Evolutionary conservation across 108 stramenopile genomes (phyloP).

Genomic region (Nitzschia sp.): DNA sequence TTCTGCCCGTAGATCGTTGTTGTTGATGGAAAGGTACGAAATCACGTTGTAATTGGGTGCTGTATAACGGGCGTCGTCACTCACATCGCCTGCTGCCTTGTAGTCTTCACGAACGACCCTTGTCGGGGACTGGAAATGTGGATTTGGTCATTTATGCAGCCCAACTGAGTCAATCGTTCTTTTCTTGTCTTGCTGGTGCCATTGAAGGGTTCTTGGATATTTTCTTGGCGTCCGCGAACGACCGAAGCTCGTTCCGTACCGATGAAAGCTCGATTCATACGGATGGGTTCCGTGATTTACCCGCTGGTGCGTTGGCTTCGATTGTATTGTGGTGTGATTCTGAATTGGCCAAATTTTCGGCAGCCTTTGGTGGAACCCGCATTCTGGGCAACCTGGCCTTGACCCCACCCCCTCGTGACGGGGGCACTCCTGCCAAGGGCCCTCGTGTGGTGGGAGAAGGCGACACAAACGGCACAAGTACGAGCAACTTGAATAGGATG

Average conservation of each 20-base stretch:
- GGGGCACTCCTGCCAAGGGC: slow-evolving; percentile 11
- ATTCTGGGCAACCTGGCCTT: slow-evolving; percentile 72
- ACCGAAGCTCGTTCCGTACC: slow-evolving; percentile 31
- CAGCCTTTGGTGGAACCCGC: slow-evolving; percentile 78
- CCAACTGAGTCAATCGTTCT: slow-evolving; percentile 84
- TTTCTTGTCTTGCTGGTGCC: slow-evolving; percentile 70
- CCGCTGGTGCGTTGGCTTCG: slow-evolving; percentile 73
- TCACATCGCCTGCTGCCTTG: neutral
- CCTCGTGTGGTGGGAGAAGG: slow-evolving; percentile 30
- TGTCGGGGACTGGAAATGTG: slow-evolving; percentile 61
- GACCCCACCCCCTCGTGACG: slow-evolving; percentile 58
- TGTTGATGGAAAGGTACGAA: slow-evolving; percentile 71
- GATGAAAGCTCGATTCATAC: slow-evolving; percentile 50
- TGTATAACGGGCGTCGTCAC: neutral
- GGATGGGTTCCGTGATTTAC: slow-evolving; percentile 44
- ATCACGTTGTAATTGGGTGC: neutral
- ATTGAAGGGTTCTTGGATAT: slow-evolving; percentile 85
- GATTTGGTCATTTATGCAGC: slow-evolving; percentile 84
- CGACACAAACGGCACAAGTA: neutral
- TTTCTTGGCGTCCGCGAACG: slow-evolving; percentile 44
- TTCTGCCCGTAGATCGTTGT: slow-evolving; percentile 67
- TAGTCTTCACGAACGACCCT: slow-evolving; percentile 77
- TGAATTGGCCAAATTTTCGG: slow-evolving; percentile 75
- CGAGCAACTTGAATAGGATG: slow-evolving; percentile 15
- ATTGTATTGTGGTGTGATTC: slow-evolving; percentile 86